Base-by-base conservation (phyloP, 1,284 basidiomycete species). In the Mycena sp. region DNA sequence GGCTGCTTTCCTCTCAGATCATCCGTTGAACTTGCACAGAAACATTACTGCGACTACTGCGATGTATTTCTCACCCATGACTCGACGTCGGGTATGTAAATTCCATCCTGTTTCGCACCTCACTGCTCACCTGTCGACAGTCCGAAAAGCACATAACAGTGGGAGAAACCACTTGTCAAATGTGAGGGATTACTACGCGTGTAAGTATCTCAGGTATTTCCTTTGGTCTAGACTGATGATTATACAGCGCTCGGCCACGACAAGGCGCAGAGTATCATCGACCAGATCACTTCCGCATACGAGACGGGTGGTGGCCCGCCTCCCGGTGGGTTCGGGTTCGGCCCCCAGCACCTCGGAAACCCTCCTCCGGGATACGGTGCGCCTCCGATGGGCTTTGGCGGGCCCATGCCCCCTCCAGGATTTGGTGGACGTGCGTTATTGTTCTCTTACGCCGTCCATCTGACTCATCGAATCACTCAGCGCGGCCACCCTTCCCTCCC, bases 131-230 rank as follows among this genome's bases (percentile, higher is more conserved):
- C 19, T 46, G 25, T 71, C 70, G 59, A 38, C 76, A 94, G 97
- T 99, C 35, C 93, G 97, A 69, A 98, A 98, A 80, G 97, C 97
- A 49, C 97, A 99, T 79, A 99, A 99, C 80, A 95, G 91, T 68
- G 97, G 97, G 64, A 86, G 96, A 63, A 99, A 99, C 79, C 97
- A 99, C 76, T 85, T 99, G 43, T 85, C 94, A 53, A 99, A 99
- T 75, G 97, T 99, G 64, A 85, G 95, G 68, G 97, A 99, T 73
- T 99, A 99, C 78, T 99, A 99, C 80, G 93, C 95, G 29, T 95
- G 93, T 95, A 69, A 66, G 91, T 45, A 30, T 25, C 11, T 40
- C 16, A 50, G 92, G 9, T 58, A 29, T 12, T 51, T 23, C 49
- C 14, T 28, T 35, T 35, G 7, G 7, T 37, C 17, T 2, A 25